Evolutionary conservation across 2,329 filamentous ascomycete genomes (phyloP).

Genomic region (Nigrograna mackinnonii): DNA sequence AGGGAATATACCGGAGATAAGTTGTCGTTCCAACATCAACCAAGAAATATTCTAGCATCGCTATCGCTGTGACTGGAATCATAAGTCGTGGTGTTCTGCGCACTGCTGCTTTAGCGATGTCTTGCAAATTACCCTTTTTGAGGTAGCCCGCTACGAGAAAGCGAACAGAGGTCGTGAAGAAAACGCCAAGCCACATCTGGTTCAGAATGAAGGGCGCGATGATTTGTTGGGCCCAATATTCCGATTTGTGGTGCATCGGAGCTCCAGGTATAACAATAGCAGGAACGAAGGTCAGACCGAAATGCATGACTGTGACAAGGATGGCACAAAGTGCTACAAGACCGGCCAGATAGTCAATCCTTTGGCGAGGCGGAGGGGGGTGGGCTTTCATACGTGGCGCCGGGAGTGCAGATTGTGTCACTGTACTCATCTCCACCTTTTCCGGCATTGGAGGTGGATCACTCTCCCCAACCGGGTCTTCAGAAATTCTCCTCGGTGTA

Average conservation of each 20-base stretch:
- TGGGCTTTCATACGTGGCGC: slow-evolving; percentile 30
- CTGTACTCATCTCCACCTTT: slow-evolving; percentile 33
- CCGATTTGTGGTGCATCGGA: slow-evolving; percentile 43
- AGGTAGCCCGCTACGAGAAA: slow-evolving; percentile 50
- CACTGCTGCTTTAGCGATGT: slow-evolving; percentile 50
- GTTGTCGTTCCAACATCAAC: slow-evolving; percentile 48
- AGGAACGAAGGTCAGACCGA: slow-evolving; percentile 48
- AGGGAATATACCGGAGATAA: slow-evolving; percentile 50
- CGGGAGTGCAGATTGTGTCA: slow-evolving; percentile 31
- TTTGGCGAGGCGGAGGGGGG: slow-evolving; percentile 25
- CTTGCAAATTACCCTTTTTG: slow-evolving; percentile 45
- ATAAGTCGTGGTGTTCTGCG: slow-evolving; percentile 50
- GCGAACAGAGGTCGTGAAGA: slow-evolving; percentile 53
- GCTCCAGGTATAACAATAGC: slow-evolving; percentile 42
- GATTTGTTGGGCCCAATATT: slow-evolving; percentile 46
- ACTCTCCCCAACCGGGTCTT: slow-evolving; percentile 14
- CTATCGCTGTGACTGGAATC: slow-evolving; percentile 50
- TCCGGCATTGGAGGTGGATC: slow-evolving; percentile 10
- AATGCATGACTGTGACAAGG: slow-evolving; percentile 51
- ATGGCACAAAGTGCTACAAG: slow-evolving; percentile 49
- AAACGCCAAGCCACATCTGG: slow-evolving; percentile 53
- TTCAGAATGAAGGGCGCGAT: slow-evolving; percentile 50
- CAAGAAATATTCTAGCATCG: slow-evolving; percentile 51
- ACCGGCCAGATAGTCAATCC: slow-evolving; percentile 53
- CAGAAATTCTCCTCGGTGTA: slow-evolving; percentile 10